Evolutionary conservation across 176 grass and related monocot genomes (phyloP).

Genomic region (Urochloa ruziziensis): DNA sequence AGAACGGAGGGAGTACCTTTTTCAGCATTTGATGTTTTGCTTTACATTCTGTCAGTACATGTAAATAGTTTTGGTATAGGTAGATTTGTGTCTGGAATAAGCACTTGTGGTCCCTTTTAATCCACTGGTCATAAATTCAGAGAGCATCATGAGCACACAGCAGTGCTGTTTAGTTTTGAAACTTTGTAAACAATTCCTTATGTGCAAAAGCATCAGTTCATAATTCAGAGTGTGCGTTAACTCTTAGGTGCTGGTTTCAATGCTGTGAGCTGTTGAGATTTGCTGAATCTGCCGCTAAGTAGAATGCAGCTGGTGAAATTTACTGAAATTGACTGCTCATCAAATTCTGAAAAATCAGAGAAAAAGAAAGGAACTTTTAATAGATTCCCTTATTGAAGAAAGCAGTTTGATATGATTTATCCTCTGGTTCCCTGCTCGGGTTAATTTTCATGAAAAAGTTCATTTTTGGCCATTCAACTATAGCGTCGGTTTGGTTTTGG

Average conservation of each 20-base stretch:
- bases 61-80: conserved; percentile 44
- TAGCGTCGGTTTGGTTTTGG: no score
- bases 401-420: not conserved
- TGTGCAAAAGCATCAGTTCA: not conserved
- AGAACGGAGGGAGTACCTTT: no score
- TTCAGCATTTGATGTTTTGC: conserved; percentile 29
- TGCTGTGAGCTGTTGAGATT: not conserved
- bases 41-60: conserved; percentile 16
- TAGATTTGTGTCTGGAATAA: conserved; percentile 38
- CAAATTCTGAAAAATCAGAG: not conserved
- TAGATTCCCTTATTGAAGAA: not conserved
- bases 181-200: not conserved
- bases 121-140: conserved; percentile 9
- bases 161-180: not conserved
- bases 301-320: not conserved
- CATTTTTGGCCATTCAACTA: no score
- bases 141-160: not conserved
- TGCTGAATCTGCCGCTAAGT: not conserved
- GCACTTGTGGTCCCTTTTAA: conserved; percentile 11
- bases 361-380: not conserved
- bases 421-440: not conserved
- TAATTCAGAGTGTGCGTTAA: not conserved
- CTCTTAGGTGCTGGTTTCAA: not conserved
- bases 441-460: no score
- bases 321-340: not conserved